Conservation (phyloP, 306 rosid species). For the Ochetophila trinervis region DNA sequence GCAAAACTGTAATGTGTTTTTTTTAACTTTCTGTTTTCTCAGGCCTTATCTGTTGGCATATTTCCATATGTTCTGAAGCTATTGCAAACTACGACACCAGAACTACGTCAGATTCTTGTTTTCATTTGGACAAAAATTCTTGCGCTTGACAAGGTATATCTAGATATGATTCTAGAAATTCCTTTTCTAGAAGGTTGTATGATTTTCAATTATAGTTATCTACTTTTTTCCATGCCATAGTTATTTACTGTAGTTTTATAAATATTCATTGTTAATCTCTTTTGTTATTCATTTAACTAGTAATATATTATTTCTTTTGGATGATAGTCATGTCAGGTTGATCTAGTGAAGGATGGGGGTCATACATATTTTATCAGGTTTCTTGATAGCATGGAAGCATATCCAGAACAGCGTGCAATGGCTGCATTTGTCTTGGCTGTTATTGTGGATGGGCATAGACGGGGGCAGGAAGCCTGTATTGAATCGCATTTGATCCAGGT, state of each 20-base stretch:
- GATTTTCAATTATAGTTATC: not conserved
- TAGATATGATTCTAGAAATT: slow-evolving; percentile 16
- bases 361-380: slow-evolving; percentile 88
- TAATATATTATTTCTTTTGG: slow-evolving; percentile 24
- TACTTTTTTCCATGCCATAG: not conserved
- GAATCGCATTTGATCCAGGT: slow-evolving; percentile 75
- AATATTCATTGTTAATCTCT: not conserved
- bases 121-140: slow-evolving; percentile 98
- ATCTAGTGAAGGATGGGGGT: slow-evolving; percentile 95
- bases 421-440: slow-evolving; percentile 99
- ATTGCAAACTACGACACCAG: slow-evolving; percentile 92
- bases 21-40: slow-evolving; percentile 17
- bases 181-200: not conserved
- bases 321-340: slow-evolving; percentile 94
- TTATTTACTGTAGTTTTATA: not conserved
- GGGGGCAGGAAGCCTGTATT: slow-evolving; percentile 96
- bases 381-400: slow-evolving; percentile 94
- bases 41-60: slow-evolving; percentile 98
- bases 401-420: slow-evolving; percentile 95
- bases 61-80: slow-evolving; percentile 96
- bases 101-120: slow-evolving; percentile 91
- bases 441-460: slow-evolving; percentile 89
- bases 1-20: slow-evolving; percentile 17
- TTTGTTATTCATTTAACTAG: not conserved
- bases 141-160: slow-evolving; percentile 91